phyloP scores from a whole-genome alignment of 176 grass and related monocot genomes.

The Aegilops speltoides region DNA sequence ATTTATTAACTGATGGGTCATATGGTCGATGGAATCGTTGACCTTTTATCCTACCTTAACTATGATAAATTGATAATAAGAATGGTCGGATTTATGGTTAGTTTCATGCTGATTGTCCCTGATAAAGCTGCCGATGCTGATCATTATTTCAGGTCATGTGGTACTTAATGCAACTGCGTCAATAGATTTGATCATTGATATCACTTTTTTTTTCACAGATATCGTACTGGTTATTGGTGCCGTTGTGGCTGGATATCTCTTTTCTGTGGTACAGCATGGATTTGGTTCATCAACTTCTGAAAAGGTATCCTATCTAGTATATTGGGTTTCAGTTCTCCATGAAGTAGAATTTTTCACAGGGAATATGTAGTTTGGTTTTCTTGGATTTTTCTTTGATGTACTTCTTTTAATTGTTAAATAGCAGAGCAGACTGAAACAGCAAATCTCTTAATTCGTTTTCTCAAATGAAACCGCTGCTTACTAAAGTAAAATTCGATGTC shows the following conservation, averaged over 20 bases:
- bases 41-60: not conserved
- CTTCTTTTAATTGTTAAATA: not conserved
- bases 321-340: not conserved
- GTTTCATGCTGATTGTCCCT: slow-evolving; percentile 14
- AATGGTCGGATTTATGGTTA: slow-evolving; percentile 2
- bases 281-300: slow-evolving; percentile 65
- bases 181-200: slow-evolving; percentile 6
- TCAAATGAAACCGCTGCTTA: not conserved
- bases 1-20: no score
- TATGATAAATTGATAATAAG: not conserved
- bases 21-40: no score
- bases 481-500: not conserved
- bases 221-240: slow-evolving; percentile 84
- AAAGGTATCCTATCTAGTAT: slow-evolving; percentile 44
- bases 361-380: not conserved
- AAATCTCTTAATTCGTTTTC: not conserved
- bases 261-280: slow-evolving; percentile 81
- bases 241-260: slow-evolving; percentile 88
- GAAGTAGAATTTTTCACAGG: not conserved
- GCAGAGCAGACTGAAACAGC: not conserved
- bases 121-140: not conserved
- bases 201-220: slow-evolving; percentile 61
- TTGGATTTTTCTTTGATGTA: not conserved
- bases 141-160: slow-evolving; percentile 4
- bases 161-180: not conserved